Base-by-base conservation (phyloP, 208 protist genomes). In the Leishmania aethiopica region DNA sequence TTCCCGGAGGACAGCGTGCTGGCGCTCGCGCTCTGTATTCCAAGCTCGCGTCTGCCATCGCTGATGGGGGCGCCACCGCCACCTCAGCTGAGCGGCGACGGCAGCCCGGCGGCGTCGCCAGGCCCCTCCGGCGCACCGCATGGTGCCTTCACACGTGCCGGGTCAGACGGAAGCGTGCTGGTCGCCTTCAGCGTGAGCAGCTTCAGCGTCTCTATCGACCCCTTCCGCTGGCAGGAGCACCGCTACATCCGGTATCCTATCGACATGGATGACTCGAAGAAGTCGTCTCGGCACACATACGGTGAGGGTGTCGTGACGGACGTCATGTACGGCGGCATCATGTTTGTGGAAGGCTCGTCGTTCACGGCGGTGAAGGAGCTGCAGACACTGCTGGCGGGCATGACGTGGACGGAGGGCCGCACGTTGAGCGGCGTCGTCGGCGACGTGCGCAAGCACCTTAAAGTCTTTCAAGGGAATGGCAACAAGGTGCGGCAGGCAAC, bases 301-400 rank as follows among this genome's bases (percentile, higher is more conserved):
- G 93, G 94, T 42, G 94, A 97, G 76, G 94, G 94, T 57, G 78
- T 95, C 79, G 86, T 96, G n/a, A 97, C 94, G n/a, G 84, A 91
- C 66, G 79, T 97, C 53, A 95, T 97, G 93, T 97, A 97, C 81
- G 94, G 94, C 70, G 94, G 94, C 55, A 78, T 90, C 22, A 85
- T 93, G 69, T 51, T 94, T 17, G 80, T 97, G 19, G 92, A 97
- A 78, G 94, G 87, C 75, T 88, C 80, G 47, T 92, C 85, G 3
- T 35, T 75, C 47, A 78, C 75, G 51, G 91, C 90, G 1, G 88
- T 80, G 32, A 47, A 45, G 19, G 79, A 87, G 77, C 77, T 97
- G 62, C 80, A 94, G 80, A n/a, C 53, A 3, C 72, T 92, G 60
- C 79, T 97, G 51, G 40, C 64, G 37, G 78, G 76, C 49, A 86